A percentile compares a stretch with the other conserved stretches of the same genome.
These are phyloP conservation scores for Pseudocercospora cruenta DNA, from an alignment of 2,329 filamentous ascomycete genomes.

Conservation along the genomic window DNA sequence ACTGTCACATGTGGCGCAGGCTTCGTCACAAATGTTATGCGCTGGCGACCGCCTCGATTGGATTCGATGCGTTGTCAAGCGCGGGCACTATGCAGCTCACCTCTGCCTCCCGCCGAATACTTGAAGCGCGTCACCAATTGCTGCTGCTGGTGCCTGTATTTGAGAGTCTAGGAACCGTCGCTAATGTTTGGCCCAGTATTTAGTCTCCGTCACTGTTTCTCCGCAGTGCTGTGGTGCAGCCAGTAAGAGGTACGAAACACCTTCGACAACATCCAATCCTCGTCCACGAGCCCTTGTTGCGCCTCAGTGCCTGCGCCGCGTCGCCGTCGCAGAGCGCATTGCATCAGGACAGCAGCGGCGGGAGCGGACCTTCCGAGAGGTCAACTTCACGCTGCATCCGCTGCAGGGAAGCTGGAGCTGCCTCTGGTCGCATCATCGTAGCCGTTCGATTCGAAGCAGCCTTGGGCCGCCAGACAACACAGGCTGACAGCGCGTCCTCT, in stretches of 20 bases:
- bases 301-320: conserved; percentile 22
- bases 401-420: conserved; percentile 19
- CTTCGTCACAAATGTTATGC: conserved; percentile 31
- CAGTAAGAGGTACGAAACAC: conserved; percentile 27
- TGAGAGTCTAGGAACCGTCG: conserved; percentile 28
- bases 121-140: conserved; percentile 32
- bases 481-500: conserved; percentile 27
- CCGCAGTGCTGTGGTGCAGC: conserved; percentile 25
- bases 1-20: conserved; percentile 30
- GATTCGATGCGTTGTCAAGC: conserved; percentile 9
- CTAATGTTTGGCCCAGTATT: conserved; percentile 33
- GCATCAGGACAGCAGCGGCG: conserved; percentile 11
- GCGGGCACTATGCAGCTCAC: conserved; percentile 30
- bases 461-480: conserved; percentile 30
- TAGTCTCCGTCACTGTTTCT: conserved; percentile 28
- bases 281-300: conserved; percentile 17
- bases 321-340: conserved; percentile 7
- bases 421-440: not conserved
- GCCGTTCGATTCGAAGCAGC: conserved; percentile 7
- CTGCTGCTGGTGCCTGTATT: conserved; percentile 24
- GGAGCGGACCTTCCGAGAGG: conserved; percentile 24
- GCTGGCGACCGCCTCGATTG: conserved; percentile 27
- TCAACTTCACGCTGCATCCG: conserved; percentile 16
- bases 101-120: conserved; percentile 25
- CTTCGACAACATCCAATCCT: conserved; percentile 17